These are phyloP conservation scores for Lipomyces orientalis DNA, from an alignment of 805 yeast genomes.

Conservation along the genomic window DNA sequence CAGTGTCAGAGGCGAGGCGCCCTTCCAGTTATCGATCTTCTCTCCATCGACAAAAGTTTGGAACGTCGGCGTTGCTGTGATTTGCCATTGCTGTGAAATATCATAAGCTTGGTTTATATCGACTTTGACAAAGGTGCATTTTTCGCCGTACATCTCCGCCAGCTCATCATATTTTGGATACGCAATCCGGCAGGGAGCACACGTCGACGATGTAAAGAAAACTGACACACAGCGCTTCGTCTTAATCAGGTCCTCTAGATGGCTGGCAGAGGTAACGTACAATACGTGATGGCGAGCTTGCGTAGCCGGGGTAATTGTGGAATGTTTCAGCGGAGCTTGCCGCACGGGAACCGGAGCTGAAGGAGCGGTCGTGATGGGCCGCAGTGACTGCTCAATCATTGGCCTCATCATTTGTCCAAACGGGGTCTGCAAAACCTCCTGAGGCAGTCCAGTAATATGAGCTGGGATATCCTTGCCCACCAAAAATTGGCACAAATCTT, in stretches of 20 bases:
- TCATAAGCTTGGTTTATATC: constrained; percentile 36
- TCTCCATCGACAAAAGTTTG: constrained; percentile 35
- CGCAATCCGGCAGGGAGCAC: constrained; percentile 39
- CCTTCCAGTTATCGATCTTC: constrained; percentile 40
- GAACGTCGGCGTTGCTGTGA: constrained; percentile 41
- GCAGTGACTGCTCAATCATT: constrained; percentile 42
- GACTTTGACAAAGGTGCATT: constrained; percentile 37
- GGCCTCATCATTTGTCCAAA: constrained; percentile 56
- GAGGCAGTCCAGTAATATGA: constrained; percentile 59
- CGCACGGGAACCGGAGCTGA: constrained; percentile 3
- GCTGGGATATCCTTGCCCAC: constrained; percentile 62
- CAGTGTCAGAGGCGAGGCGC: constrained; percentile 37
- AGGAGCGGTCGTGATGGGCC: constrained; percentile 41
- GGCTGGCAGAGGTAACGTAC: constrained; percentile 24
- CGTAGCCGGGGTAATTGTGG: background rate
- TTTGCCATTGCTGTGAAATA: constrained; percentile 29
- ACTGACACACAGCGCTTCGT: constrained; percentile 27
- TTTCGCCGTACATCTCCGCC: constrained; percentile 25
- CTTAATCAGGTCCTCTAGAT: constrained; percentile 27
- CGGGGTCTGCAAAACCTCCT: constrained; percentile 56
- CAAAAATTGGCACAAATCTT: constrained; percentile 61
- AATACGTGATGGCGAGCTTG: constrained; percentile 18
- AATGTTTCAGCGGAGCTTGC: background rate
- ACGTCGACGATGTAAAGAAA: constrained; percentile 40
- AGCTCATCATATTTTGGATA: constrained; percentile 39